Evolutionary conservation across 768 basidiomycete species (phyloP).

Genomic region (Porphyrellus cyaneotinctus): DNA sequence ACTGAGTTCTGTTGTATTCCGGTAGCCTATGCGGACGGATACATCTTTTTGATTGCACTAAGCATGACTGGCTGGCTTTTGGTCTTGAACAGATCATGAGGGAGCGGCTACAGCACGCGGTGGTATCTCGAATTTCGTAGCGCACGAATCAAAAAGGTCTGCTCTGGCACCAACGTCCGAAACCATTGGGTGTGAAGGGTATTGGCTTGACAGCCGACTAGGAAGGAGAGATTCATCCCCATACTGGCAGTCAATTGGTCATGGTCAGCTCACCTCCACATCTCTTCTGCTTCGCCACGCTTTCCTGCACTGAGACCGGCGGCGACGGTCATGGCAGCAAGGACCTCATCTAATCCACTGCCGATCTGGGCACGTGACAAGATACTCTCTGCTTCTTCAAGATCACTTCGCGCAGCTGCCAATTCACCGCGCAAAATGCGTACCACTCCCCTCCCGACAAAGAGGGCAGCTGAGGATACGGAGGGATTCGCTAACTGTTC

Average conservation of each 20-base stretch:
- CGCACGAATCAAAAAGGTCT: slow-evolving; percentile 57
- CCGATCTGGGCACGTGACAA: slow-evolving; percentile 44
- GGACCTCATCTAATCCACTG: slow-evolving; percentile 53
- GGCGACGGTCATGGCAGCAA: slow-evolving; percentile 64
- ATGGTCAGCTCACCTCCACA: slow-evolving; percentile 59
- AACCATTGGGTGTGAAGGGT: slow-evolving; percentile 69
- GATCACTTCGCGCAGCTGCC: slow-evolving; percentile 70
- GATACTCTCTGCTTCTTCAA: slow-evolving; percentile 57
- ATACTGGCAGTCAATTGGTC: slow-evolving; percentile 2
- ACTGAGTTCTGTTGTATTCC: too few relatives aligned
- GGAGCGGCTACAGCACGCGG: slow-evolving; percentile 36
- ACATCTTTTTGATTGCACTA: slow-evolving; percentile 1
- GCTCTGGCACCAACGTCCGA: slow-evolving; percentile 58
- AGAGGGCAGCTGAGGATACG: slow-evolving; percentile 64
- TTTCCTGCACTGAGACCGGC: slow-evolving; percentile 55
- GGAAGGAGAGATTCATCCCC: not conserved
- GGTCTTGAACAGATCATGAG: slow-evolving; percentile 3
- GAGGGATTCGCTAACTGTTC: slow-evolving; percentile 83
- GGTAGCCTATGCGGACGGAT: too few relatives aligned
- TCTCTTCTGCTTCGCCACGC: slow-evolving; percentile 57
- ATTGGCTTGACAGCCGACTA: slow-evolving; percentile 44
- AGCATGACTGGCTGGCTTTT: not conserved
- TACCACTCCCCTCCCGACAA: slow-evolving; percentile 76
- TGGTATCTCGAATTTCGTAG: slow-evolving; percentile 59
- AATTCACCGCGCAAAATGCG: slow-evolving; percentile 76